phyloP scores from a whole-genome alignment of 179 eudicot species.

The Camellia oleifera region DNA sequence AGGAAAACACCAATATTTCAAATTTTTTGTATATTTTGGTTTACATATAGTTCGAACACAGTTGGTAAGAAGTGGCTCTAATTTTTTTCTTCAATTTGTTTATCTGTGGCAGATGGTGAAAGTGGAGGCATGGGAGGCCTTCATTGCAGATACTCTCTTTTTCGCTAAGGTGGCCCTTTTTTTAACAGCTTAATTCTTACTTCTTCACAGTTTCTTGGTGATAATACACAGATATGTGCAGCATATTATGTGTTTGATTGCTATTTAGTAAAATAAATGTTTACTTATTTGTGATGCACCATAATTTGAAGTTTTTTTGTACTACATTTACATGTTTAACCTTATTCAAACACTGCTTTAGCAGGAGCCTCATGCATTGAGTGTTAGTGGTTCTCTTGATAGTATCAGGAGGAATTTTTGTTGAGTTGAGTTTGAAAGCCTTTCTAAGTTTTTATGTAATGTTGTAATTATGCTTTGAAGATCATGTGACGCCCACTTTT shows the following conservation, averaged over 20 bases:
- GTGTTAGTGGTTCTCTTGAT: neutral
- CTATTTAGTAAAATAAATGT: neutral
- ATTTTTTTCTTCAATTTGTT: neutral
- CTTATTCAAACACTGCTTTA: no score
- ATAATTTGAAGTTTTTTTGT: neutral
- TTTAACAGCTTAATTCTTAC: neutral
- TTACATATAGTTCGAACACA: no score
- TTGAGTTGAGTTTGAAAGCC: neutral
- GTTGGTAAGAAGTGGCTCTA: neutral
- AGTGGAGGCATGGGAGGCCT: slow-evolving; percentile 78
- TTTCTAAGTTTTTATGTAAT: neutral
- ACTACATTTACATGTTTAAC: no score
- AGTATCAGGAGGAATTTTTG: neutral
- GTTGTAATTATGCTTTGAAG: neutral
- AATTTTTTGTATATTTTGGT: no score
- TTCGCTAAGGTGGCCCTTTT: slow-evolving; percentile 59
- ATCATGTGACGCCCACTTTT: neutral
- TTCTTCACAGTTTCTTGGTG: neutral
- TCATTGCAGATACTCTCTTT: slow-evolving; percentile 59
- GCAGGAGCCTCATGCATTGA: neutral
- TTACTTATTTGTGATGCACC: neutral
- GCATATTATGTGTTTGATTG: neutral
- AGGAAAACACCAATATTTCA: neutral
- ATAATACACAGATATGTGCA: neutral
- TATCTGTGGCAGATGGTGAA: slow-evolving; percentile 51